Evolutionary conservation across 768 basidiomycete species (phyloP), one percentile per base, ranked within the genome.

Genomic region (Leccinum rimulosum): DNA sequence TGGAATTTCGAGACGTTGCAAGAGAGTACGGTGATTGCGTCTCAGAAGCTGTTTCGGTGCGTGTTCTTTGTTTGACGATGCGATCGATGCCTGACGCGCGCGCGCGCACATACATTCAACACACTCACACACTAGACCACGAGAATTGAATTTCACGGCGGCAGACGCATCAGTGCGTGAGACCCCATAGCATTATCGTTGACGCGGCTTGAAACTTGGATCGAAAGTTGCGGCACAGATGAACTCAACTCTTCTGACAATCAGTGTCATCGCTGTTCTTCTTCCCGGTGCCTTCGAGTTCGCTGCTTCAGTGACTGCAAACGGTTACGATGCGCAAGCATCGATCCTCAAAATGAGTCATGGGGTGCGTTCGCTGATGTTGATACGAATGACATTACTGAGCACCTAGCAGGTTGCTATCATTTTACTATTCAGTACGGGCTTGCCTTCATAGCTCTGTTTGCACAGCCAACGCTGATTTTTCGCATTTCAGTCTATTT

Each of bases 1-100:
- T 98, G 92, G 75, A 98, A 98, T 70, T 98, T 98, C 69, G 97
- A 98, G 78, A 90, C 84, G 1, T 75, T 98, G 58, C 96, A 98
- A 72, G 80, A 84, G 63, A 93, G 87, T n/a, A 98, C 95, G 11
- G 82, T 81, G 54, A 95, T 99, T 58, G 83, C 91, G 64, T 91
- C 90, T 2, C 96, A 98, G 67, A 85, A 78, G 60, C 77, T 98
- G 4, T 84, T 96, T 70, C 81, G 82, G 95, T 95, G 64, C 56
- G 84, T 31, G 11, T 28, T 43, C 14, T 15, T 75, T 4, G 47
- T 25, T 4, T 3, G 10, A n/a, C 12, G 40, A 25, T 19, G 40
- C 1, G 3, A 19, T 33, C 1, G 31, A 27, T 50, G 49, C 0
- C 15, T 14, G 2, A 33, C n/a, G n/a, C 31, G 0, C 36, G 2